These are phyloP conservation scores for Petrea volubilis DNA, from an alignment of 257 asterid genomes.

Conservation along the genomic window DNA sequence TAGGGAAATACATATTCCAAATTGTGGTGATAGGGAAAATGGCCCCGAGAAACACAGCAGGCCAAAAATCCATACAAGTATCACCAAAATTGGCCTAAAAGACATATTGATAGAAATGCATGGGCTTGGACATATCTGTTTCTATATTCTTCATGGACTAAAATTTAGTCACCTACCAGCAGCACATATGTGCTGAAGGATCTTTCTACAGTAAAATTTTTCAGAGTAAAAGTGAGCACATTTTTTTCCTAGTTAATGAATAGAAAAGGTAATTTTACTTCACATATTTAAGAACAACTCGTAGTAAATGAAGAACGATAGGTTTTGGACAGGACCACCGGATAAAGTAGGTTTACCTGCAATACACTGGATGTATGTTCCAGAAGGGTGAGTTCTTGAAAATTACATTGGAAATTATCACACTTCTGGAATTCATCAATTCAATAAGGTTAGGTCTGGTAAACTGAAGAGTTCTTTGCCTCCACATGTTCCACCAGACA, in stretches of 20 bases:
- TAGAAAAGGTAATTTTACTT: background rate
- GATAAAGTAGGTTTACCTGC: conserved; percentile 57
- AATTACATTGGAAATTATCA: conserved; percentile 71
- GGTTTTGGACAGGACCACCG: background rate
- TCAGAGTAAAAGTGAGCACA: background rate
- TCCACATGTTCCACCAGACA: conserved; percentile 99
- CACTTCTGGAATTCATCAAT: conserved; percentile 71
- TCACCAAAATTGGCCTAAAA: no score
- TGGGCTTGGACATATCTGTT: no score
- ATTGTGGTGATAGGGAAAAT: no score
- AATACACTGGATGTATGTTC: conserved; percentile 97
- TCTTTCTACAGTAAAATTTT: no score
- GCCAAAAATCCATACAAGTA: no score
- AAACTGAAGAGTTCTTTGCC: conserved; percentile 69
- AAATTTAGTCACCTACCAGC: no score
- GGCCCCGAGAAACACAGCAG: no score
- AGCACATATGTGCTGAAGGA: no score
- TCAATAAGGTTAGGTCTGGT: conserved; percentile 90
- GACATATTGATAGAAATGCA: no score
- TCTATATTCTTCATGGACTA: no score
- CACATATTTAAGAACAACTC: background rate
- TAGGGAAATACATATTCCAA: no score
- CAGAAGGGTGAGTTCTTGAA: conserved; percentile 96
- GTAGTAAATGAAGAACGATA: background rate
- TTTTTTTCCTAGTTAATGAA: background rate